Percentiles rank a stretch among this genome's conserved stretches.
phyloP scores from a whole-genome alignment of 2,329 filamentous ascomycete genomes.

The Phialophora chinensis region DNA sequence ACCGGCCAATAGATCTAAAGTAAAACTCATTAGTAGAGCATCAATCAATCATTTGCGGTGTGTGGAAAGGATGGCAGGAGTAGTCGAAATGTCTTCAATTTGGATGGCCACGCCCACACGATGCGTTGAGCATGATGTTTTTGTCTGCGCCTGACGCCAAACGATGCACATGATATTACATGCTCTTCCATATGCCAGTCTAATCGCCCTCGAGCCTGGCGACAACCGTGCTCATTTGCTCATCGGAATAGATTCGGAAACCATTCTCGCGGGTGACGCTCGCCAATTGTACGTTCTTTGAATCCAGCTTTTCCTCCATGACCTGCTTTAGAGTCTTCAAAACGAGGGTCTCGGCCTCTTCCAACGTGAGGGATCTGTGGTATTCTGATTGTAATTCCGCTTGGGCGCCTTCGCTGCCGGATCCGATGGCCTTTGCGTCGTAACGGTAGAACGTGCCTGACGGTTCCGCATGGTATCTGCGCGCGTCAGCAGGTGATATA shows the following conservation, averaged over 20 bases:
- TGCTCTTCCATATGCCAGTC: conserved; percentile 12
- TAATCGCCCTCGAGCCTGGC: conserved; percentile 64
- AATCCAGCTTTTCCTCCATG: conserved; percentile 99
- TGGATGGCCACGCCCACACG: conserved; percentile 9
- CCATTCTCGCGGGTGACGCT: conserved; percentile 98
- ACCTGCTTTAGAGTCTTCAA: conserved; percentile 99
- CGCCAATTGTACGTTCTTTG: conserved; percentile 97
- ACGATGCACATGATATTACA: conserved; percentile 30
- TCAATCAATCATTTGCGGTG: conserved; percentile 20
- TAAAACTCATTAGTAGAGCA: conserved; percentile 20
- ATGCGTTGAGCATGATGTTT: conserved; percentile 3
- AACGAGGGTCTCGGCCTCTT: conserved; percentile 91
- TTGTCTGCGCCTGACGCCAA: conserved; percentile 31
- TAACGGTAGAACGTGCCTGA: conserved; percentile 99
- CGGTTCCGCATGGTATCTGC: conserved; percentile 91
- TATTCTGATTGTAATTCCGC: conserved; percentile 98
- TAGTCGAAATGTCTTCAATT: conserved; percentile 23
- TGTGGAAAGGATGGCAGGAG: conserved; percentile 1
- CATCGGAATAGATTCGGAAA: conserved; percentile 97
- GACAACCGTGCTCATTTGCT: conserved; percentile 94
- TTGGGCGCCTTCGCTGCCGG: conserved; percentile 94
- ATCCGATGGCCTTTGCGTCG: conserved; percentile 98
- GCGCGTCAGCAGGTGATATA: conserved; percentile 12
- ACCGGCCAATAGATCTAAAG: conserved; percentile 14
- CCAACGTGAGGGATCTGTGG: conserved; percentile 93